phyloP scores from a whole-genome alignment of 192 early-diverging fungal species.

The Rhizophagus sp. region DNA sequence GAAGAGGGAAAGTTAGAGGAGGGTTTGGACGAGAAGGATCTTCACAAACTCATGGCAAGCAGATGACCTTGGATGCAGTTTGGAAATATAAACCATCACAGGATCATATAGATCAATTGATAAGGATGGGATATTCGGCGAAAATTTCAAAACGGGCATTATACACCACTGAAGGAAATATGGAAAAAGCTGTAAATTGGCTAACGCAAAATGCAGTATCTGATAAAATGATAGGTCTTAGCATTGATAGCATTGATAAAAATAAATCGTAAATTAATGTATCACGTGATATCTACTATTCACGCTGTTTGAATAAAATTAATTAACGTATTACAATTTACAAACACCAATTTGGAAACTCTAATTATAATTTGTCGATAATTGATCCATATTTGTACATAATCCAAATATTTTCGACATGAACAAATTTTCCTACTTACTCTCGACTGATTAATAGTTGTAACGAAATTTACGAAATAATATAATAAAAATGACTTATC shows the following conservation, averaged over 20 bases:
- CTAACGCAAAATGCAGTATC: not conserved
- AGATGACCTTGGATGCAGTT: not conserved
- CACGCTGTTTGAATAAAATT: no score
- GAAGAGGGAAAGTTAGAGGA: not conserved
- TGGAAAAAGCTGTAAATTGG: not conserved
- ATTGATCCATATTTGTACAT: no score
- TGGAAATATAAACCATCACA: not conserved
- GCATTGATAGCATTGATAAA: no score
- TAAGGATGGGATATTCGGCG: not conserved
- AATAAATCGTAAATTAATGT: no score
- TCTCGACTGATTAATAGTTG: no score
- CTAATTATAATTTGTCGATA: no score
- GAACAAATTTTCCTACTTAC: no score
- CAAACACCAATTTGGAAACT: no score
- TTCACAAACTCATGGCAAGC: not conserved
- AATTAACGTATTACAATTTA: no score
- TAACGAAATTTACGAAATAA: not conserved
- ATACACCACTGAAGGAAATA: not conserved
- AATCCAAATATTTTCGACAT: no score
- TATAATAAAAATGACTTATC: not conserved
- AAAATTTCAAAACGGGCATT: not conserved
- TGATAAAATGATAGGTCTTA: not conserved
- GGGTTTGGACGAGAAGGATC: no score
- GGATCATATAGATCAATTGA: not conserved
- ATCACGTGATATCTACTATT: no score